A percentile compares a stretch with the other conserved stretches of the same genome.
These are phyloP conservation scores for Phytopythium mirpurense DNA, from an alignment of 352 stramenopile species.

Conservation along the genomic window DNA sequence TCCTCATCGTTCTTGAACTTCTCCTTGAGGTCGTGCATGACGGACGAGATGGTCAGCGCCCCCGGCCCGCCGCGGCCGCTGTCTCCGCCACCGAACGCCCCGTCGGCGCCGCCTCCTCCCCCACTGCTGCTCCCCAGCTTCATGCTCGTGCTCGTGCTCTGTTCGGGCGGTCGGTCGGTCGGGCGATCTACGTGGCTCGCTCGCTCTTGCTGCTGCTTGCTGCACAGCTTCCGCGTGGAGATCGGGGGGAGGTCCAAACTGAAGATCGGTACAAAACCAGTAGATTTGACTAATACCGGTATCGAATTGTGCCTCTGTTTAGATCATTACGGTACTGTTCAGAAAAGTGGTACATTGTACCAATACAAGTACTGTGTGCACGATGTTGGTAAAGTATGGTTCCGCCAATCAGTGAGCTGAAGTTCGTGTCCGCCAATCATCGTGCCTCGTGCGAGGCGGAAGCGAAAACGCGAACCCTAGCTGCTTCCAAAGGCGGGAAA, in stretches of 20 bases:
- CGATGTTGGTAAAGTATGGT: background rate
- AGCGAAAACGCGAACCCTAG: conserved; percentile 6
- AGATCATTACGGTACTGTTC: too few relatives aligned
- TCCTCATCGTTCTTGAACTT: conserved; percentile 99
- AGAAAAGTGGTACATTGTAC: too few relatives aligned
- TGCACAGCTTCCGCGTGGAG: background rate
- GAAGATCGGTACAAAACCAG: background rate
- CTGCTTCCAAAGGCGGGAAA: too few relatives aligned
- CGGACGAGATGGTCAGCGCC: conserved; percentile 62
- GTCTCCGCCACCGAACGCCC: conserved; percentile 41
- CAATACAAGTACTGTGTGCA: background rate
- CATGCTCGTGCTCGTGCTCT: conserved; percentile 21
- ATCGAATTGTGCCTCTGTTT: background rate
- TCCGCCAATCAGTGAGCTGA: background rate
- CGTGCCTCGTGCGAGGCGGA: background rate
- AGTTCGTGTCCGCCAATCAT: background rate
- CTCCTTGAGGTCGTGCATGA: conserved; percentile 96
- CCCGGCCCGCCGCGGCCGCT: conserved; percentile 23
- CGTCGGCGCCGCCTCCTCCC: conserved; percentile 30
- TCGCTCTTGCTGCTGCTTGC: background rate
- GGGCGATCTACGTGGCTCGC: conserved; percentile 9
- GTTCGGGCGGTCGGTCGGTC: background rate
- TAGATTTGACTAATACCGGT: background rate
- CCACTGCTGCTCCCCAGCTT: conserved; percentile 35
- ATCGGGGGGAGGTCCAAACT: background rate